Evolutionary conservation across 371 early-diverging fungal genomes (phyloP), one percentile per base, ranked within the genome.

Genomic region (Mucor saturninus): DNA sequence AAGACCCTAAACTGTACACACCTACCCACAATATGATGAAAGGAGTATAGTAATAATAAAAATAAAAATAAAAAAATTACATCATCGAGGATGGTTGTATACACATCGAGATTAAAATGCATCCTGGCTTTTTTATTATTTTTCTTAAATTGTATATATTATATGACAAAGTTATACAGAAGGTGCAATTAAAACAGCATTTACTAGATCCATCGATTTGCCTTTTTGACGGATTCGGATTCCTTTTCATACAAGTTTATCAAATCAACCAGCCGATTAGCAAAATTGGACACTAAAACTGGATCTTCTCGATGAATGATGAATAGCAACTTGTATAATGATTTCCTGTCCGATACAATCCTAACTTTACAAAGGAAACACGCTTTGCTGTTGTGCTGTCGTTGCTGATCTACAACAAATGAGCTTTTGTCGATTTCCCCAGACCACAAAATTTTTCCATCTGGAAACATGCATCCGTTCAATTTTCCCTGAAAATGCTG

Each of bases 1-100:
- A 77, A 29, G 74, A 77, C 55, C 69, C 81, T 15, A 67, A 74
- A 43, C 59, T 80, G 11, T 77, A 79, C 39, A 61, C 73, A 11
- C 63, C 72, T 32, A 62, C 65, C 13, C 80, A 79, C 14, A 67
- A 70, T 54, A 52, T 75, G 48, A 75, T 79, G 74, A 67, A 64
- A 43, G 61, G 62, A 40, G 74, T 79, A n/a, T 69, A 70, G 57
- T 15, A n/a, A 15, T 13, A 28, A 50, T 30, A 30, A 30, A 26
- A 46, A 4, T 13, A 43, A 13, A 43, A 43, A 43, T 9, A 43
- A 38, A 6, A 38, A 38, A 42, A 42, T 35, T 35, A 8, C 35
- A 35, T 35, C 35, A 35, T 35, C 8, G 8, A 35, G 8, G 35
- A 35, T 35, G 35, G 6, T 4, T 42, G n/a, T 4, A 42, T 1